Evolutionary conservation across 345 rosid species (phyloP).

Genomic region (Combretum micranthum): DNA sequence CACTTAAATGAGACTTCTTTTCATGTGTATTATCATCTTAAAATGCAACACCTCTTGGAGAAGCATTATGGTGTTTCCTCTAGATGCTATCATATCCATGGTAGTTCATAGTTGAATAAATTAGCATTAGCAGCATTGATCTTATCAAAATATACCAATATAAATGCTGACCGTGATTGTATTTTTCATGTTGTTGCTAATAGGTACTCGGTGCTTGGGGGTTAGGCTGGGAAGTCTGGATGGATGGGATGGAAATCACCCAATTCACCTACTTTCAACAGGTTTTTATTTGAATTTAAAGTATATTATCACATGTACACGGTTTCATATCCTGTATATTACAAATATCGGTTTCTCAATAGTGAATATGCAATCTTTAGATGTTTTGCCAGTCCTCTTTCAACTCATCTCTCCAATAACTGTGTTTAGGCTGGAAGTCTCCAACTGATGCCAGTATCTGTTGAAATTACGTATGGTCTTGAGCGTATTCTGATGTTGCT

Average conservation of each 20-base stretch:
- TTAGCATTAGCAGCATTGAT: no score
- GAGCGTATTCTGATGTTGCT: slow-evolving; percentile 97
- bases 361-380: not conserved
- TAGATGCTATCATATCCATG: no score
- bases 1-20: no score
- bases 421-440: slow-evolving; percentile 81
- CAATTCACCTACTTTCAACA: slow-evolving; percentile 99
- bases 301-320: not conserved
- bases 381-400: not conserved
- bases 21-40: no score
- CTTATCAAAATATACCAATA: no score
- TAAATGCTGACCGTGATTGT: no score
- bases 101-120: no score
- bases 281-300: slow-evolving; percentile 33
- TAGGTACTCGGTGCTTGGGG: slow-evolving; percentile 99
- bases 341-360: not conserved
- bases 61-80: no score
- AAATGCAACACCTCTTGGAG: no score
- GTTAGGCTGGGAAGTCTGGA: slow-evolving; percentile 99
- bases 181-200: slow-evolving; percentile 9
- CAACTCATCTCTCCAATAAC: slow-evolving; percentile 6
- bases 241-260: slow-evolving; percentile 99
- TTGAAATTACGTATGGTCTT: slow-evolving; percentile 96
- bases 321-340: not conserved
- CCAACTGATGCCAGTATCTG: slow-evolving; percentile 81